Conservation (phyloP, 2,329 filamentous ascomycete genomes). For the Penicillium sumatraense region DNA sequence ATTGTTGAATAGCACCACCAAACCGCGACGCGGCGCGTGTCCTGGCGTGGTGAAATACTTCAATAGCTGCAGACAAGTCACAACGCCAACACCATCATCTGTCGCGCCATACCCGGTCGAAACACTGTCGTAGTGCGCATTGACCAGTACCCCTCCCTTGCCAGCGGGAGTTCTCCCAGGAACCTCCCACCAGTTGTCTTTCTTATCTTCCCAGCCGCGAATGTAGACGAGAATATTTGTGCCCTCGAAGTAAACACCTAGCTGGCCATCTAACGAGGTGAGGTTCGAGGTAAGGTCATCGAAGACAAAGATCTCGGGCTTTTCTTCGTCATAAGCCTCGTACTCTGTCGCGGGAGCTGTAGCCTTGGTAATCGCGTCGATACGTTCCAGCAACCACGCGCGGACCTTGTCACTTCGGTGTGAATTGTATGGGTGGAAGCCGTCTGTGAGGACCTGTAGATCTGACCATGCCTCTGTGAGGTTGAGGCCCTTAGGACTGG, state of each 20-base stretch:
- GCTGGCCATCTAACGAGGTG: conserved; percentile 63
- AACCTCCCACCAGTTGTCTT: conserved; percentile 73
- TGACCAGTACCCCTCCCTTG: conserved; percentile 82
- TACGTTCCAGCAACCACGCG: conserved; percentile 72
- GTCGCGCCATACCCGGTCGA: conserved; percentile 92
- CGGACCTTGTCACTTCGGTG: conserved; percentile 80
- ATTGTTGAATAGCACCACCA: conserved; percentile 90
- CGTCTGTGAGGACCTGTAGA: conserved; percentile 72
- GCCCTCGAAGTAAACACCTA: conserved; percentile 82
- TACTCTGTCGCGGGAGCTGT: conserved; percentile 50
- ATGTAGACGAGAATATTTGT: conserved; percentile 93
- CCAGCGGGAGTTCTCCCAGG: conserved; percentile 56
- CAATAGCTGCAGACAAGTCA: conserved; percentile 83
- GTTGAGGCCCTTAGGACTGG: conserved; percentile 69
- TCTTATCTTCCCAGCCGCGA: conserved; percentile 75
- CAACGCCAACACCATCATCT: conserved; percentile 88
- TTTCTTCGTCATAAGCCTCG: conserved; percentile 23
- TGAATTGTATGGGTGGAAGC: conserved; percentile 89
- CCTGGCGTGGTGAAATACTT: conserved; percentile 78
- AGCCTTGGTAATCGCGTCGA: conserved; percentile 69
- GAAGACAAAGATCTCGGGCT: conserved; percentile 64
- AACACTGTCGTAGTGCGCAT: conserved; percentile 94
- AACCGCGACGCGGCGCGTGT: conserved; percentile 75
- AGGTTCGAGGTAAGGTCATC: conserved; percentile 80
- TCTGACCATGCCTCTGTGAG: conserved; percentile 86